These are phyloP conservation scores for Nicotiana tomentosiformis DNA, from an alignment of 257 asterid genomes.

Conservation along the genomic window DNA sequence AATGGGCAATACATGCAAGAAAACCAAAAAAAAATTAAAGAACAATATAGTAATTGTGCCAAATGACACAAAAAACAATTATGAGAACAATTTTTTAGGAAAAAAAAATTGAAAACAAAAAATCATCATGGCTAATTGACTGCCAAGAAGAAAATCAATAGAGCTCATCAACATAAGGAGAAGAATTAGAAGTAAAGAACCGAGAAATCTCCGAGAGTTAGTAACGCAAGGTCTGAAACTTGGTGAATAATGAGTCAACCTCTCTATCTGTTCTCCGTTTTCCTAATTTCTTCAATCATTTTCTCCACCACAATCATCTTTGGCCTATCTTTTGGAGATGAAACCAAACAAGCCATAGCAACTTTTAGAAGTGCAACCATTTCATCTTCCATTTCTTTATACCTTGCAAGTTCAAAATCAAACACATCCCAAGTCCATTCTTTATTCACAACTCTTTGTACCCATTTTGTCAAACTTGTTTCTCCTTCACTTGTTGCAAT, in stretches of 20 bases:
- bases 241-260: neutral
- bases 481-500: slow-evolving; percentile 21
- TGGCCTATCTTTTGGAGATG: slow-evolving; percentile 32
- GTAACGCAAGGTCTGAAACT: neutral
- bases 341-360: slow-evolving; percentile 34
- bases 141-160: neutral
- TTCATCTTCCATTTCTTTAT: slow-evolving; percentile 35
- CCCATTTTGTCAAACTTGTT: slow-evolving; percentile 27
- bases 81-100: neutral
- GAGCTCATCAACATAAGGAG: neutral
- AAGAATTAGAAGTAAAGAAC: neutral
- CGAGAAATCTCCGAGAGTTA: neutral
- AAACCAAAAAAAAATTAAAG: neutral
- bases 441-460: slow-evolving; percentile 21
- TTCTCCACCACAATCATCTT: slow-evolving; percentile 21
- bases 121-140: neutral
- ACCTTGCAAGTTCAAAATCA: slow-evolving; percentile 34
- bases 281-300: slow-evolving; percentile 27
- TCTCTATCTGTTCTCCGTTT: neutral
- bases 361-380: slow-evolving; percentile 35
- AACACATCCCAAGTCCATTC: slow-evolving; percentile 39
- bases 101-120: neutral
- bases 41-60: neutral
- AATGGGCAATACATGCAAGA: neutral
- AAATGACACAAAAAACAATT: neutral